Evolutionary conservation across 169 alveolate genomes (phyloP), one percentile per base, ranked within the genome.

Genomic region (Cryptosporidium sp.): DNA sequence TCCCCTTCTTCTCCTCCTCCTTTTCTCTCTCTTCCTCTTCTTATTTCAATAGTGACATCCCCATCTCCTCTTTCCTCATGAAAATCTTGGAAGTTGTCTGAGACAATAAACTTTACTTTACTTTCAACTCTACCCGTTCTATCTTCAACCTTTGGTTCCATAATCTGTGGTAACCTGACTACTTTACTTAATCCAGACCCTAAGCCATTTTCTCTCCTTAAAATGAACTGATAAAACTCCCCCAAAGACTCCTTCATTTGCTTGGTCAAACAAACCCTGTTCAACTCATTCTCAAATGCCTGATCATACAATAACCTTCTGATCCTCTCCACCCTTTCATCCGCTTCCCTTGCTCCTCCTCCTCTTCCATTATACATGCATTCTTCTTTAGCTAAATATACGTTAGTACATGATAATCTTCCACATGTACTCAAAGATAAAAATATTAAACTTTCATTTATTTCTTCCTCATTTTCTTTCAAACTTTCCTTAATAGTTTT

Each of bases 391-490:
- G 29, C 23, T 4, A 73, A n/a, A 29, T 45, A 61, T 7, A 80
- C 12, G 21, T 48, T 41, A 8, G 3, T 29, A n/a, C 58, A 31
- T 4, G 80, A 31, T n/a, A 80, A 33, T 50, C 89, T 80, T 48
- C 89, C 89, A 62, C 89, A 80, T 9, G 69, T 62, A 39, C 62
- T 80, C 37, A 80, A 65, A 8, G 80, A 61, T 3, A 80, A 41
- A 41, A 80, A 41, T n/a, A 80, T 65, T 16, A 80, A 29, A 62
- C 73, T 21, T 9, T 59, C 80, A 26, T 70, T 29, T 0, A 41
- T n/a, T 26, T 45, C 51, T 0, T 51, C 71, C 55, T 48, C 55
- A 10, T 26, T 31, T 7, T 33, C 51, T 31, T 23, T 3, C 8
- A 43, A 55, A 23, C 10, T 23, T 48, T 18, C 51, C 1, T 41